A percentile compares a stretch with the other conserved stretches of the same genome.
Conservation (phyloP, 2,329 filamentous ascomycete genomes). For the Fusarium longipes region DNA sequence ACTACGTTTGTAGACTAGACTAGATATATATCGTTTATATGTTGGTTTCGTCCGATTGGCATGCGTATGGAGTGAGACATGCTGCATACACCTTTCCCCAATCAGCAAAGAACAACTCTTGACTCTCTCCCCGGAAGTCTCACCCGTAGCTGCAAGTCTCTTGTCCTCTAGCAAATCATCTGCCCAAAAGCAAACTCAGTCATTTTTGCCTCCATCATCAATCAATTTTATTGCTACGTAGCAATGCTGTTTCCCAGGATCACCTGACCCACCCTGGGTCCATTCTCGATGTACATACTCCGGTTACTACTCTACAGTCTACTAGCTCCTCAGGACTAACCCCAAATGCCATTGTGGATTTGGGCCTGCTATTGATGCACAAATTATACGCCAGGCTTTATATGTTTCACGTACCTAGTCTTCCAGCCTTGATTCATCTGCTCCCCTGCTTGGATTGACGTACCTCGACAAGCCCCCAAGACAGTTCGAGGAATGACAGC, state of each 20-base stretch:
- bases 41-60: not conserved
- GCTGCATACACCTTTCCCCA: not conserved
- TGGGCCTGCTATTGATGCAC: not conserved
- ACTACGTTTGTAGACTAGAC: not conserved
- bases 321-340: not conserved
- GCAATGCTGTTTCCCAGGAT: not conserved
- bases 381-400: not conserved
- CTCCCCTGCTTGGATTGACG: not conserved
- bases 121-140: slow-evolving; percentile 4
- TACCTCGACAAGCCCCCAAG: not conserved
- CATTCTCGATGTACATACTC: not conserved
- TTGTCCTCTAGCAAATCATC: not conserved
- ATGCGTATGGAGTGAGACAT: not conserved
- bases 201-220: not conserved
- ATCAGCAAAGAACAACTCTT: not conserved
- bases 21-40: too few relatives aligned
- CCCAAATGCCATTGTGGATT: not conserved
- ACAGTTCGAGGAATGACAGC: not conserved
- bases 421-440: not conserved
- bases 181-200: not conserved
- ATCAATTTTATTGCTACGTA: not conserved
- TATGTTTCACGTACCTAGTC: not conserved
- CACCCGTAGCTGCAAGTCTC: not conserved
- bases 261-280: not conserved
- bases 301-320: not conserved